phyloP scores from a whole-genome alignment of 2,329 filamentous ascomycete species.

The Aspergillus texensis region DNA sequence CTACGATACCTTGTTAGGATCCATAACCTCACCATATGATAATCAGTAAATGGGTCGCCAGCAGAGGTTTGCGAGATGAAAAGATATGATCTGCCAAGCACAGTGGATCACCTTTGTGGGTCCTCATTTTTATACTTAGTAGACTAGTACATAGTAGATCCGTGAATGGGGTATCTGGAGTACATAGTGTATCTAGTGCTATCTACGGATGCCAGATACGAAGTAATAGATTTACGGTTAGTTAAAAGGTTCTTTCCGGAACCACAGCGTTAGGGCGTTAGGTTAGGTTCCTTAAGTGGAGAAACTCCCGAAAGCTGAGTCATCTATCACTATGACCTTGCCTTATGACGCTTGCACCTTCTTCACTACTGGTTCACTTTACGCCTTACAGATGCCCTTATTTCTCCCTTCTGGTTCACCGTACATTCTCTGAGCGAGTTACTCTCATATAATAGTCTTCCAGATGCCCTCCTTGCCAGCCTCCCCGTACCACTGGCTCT shows the following conservation, averaged over 20 bases:
- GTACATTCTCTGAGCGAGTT: neutral
- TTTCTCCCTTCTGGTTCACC: neutral
- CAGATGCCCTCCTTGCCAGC: neutral
- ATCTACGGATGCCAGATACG: neutral
- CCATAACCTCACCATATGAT: neutral
- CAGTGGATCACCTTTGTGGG: neutral
- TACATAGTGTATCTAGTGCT: neutral
- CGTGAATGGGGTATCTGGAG: neutral
- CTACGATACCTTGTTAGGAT: neutral
- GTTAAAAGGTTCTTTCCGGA: neutral
- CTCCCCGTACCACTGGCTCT: neutral
- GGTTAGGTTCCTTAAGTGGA: neutral
- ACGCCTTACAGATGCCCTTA: neutral
- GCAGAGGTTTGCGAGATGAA: too few relatives aligned
- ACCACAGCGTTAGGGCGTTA: neutral
- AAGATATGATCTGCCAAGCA: neutral
- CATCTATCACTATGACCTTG: conserved; percentile 39
- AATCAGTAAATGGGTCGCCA: neutral
- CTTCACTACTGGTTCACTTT: conserved; percentile 1
- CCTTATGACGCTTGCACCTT: conserved; percentile 39
- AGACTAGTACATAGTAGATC: neutral
- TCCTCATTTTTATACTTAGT: neutral
- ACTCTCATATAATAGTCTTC: neutral
- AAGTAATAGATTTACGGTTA: neutral
- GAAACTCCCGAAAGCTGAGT: conserved; percentile 32